Evolutionary conservation across 2,329 filamentous ascomycete genomes (phyloP).

Genomic region (Lasiodiplodia gonubiensis): DNA sequence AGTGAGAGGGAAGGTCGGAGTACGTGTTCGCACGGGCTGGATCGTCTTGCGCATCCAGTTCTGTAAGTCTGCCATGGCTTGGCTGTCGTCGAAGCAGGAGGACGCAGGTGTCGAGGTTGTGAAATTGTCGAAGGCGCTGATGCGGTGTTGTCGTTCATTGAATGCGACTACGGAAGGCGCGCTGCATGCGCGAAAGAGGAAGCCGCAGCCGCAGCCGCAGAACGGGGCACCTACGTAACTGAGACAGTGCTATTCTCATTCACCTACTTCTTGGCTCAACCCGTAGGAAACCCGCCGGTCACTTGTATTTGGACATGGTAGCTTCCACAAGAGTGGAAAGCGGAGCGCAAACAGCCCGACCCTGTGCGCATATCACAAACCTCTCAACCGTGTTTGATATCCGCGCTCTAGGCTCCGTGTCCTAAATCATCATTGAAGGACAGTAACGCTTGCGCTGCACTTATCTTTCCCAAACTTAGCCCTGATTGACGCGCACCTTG

Average conservation of each 20-base stretch:
- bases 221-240: background rate
- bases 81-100: background rate
- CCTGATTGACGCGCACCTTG: background rate
- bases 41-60: conserved; percentile 27
- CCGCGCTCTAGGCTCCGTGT: background rate
- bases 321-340: background rate
- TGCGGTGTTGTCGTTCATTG: background rate
- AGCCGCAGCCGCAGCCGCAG: background rate
- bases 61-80: conserved; percentile 21
- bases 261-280: background rate
- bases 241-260: background rate
- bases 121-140: background rate
- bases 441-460: background rate
- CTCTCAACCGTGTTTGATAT: background rate
- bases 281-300: background rate
- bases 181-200: background rate
- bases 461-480: background rate
- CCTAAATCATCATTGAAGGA: too few relatives aligned
- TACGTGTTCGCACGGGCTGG: conserved; percentile 14
- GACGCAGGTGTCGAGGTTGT: background rate
- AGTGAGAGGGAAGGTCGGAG: conserved; percentile 4
- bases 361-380: background rate
- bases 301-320: background rate
- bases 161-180: background rate
- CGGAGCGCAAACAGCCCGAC: background rate